Base-by-base conservation (phyloP, 2,329 filamentous ascomycete genomes). In the Grosmannia huntii region DNA sequence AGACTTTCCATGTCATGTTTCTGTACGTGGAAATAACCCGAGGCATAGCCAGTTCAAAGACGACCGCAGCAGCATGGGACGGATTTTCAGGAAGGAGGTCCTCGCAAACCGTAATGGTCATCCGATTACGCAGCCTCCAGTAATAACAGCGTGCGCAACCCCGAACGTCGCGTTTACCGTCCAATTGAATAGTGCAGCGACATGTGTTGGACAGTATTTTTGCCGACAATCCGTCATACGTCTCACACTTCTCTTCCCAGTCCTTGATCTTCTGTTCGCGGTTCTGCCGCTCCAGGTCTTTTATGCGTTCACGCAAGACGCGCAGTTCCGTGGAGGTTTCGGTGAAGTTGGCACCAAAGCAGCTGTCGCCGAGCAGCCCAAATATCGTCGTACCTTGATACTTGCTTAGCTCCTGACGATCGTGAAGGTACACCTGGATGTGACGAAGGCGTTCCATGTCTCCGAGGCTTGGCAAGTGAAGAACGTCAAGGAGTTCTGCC, bases 371-470 rank as follows among this genome's bases (percentile, higher is more conserved):
- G 1, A 73, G 74, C 33, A 69, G 68, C n/a, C 72, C 71, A 21
- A 85, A 76, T 0, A 85, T 77, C 0, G 73, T 79, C 3, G 63
- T 69, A 1, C 63, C 62, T 0, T 59, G 41, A 4, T 62, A 58
- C 0, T 58, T 16, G 25, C 65, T 67, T 0, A 57, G 56, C 2
- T 55, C 60, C 14, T 67, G 64, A 11, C 81, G 73, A 0, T 58
- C 19, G 0, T 66, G 56, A 2, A 86, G 65, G 59, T 86, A 76
- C 0, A 21, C 52, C 56, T 85, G 79, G 0, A 86, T 70, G 0
- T 60, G 54, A 1, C 73, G 70, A 0, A 86, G 70, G 0, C 79
- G 75, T 0, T 64, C 31, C 74, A 87, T 76, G 11, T 83, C 76
- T 1, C 64, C 49, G 1, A 69, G 61, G 0, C 66, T 68, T 0